Base-by-base conservation (phyloP, 2,329 filamentous ascomycete species). In the Oidium heveae region DNA sequence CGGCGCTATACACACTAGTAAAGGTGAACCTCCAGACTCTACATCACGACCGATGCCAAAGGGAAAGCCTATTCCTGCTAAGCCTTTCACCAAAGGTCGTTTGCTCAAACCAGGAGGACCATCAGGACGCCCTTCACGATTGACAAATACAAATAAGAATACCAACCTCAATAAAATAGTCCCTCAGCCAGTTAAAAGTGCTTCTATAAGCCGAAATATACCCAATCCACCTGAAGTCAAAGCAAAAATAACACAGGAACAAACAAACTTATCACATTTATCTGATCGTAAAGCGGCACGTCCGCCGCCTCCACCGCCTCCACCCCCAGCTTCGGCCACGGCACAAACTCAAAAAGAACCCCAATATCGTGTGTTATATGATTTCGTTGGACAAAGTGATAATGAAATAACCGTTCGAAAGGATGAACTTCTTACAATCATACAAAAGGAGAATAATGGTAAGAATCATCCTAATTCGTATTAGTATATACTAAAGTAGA, bases 371-470 rank as follows among this genome's bases (percentile, higher is more conserved):
- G 91, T 87, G 4, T 68, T 96, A 50, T 98, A 96, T 67, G 88
- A 95, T 63, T 98, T 96, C 66, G 75, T 73, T 55, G 87, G 87
- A 16, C 82, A 89, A 61, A 85, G 77, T 58, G 77, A 82, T 56
- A 94, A 93, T 60, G 88, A 96, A 68, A 73, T 98, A 53, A 81
- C 83, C 16, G 77, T 98, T 59, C 75, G 67, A 56, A 80, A 84
- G 52, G 87, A 84, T 53, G 84, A 96, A 58, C 68, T 94, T 52
- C 76, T 98, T 54, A 79, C 93, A 66, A 80, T 98, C 64, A 76
- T 93, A n/a, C 83, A 91, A 64, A 95, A 95, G 68, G 89, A 95
- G 68, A 81, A 76, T 66, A 96, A 96, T 66, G 91, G 89, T 94
- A 77, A 67, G 81, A 67, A 49, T 37, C 47, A 16, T 46, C 54